phyloP scores from a whole-genome alignment of 2,329 filamentous ascomycete genomes.

The Colletotrichum coccodes region DNA sequence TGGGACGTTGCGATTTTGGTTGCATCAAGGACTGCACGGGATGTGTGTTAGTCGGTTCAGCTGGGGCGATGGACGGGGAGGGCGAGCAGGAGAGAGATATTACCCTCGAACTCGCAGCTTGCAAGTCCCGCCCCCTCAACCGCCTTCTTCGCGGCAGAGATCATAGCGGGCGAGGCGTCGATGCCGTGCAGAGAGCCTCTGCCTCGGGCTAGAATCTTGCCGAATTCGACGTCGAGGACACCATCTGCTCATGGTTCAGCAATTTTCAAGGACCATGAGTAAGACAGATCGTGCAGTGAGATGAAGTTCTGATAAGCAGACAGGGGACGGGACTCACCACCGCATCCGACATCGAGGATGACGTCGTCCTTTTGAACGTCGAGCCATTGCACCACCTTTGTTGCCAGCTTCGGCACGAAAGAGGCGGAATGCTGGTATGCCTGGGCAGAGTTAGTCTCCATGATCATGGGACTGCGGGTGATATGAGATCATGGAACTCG shows the following conservation, averaged over 20 bases:
- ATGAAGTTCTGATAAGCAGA: background rate
- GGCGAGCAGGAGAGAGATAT: background rate
- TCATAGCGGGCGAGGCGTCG: conserved; percentile 69
- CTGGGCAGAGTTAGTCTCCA: conserved; percentile 44
- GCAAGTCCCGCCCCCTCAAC: conserved; percentile 44
- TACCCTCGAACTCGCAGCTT: conserved; percentile 58
- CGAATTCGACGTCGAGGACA: conserved; percentile 65
- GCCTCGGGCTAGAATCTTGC: conserved; percentile 55
- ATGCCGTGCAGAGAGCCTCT: conserved; percentile 63
- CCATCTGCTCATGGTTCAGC: conserved; percentile 55
- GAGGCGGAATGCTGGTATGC: conserved; percentile 70
- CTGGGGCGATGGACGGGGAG: too few species aligned
- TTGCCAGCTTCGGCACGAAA: conserved; percentile 71
- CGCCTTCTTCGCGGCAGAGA: conserved; percentile 58
- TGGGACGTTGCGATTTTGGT: conserved; percentile 46
- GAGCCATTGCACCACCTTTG: conserved; percentile 67
- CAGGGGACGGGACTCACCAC: conserved; percentile 53
- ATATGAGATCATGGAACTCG: conserved; percentile 16
- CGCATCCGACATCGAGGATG: conserved; percentile 72
- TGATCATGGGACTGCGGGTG: rapidly evolving
- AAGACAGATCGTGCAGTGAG: background rate
- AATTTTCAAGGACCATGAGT: too few species aligned
- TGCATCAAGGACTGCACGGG: conserved; percentile 55
- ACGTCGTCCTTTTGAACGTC: conserved; percentile 66
- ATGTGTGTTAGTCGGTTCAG: background rate